Evolutionary conservation across 2,329 filamentous ascomycete genomes (phyloP), one percentile per base, ranked within the genome.

Genomic region (Colletotrichum horii): DNA sequence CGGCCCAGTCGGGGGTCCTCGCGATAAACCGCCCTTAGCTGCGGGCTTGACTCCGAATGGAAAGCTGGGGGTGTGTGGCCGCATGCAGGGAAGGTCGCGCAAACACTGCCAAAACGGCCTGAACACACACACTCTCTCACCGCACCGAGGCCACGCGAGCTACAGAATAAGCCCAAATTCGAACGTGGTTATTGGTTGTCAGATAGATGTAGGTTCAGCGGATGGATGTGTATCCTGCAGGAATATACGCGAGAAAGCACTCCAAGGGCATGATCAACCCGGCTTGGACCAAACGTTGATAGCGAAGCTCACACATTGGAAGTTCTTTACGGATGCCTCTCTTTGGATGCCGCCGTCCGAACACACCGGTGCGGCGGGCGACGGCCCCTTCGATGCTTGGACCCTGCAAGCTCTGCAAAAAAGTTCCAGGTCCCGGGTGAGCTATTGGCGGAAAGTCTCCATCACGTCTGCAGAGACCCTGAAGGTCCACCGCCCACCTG

Each of bases 401-500:
- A 26, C 61, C 70, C 64, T 75, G 73, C 58, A 75, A 73, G 56
- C 38, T 75, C 64, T 58, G 11, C 43, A 2, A 16, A 36, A 56
- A 36, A 56, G 52, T 36, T 68, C 34, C 32, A n/a, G 24, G 24
- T 26, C 28, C 36, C 36, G 48, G n/a, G 24, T 22, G 58, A 61
- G 55, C 38, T 34, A 67, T 58, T 64, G 62, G 68, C 56, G 38
- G 19, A 52, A 52, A 67, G 52, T 61, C 38, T 34, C 72, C 38
- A 72, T 43, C 24, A 26, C n/a, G 6, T 43, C 24, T 19, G 34
- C n/a, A 24, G n/a, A 28, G 43, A 55, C 34, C 64, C 36, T 61
- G 48, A 30, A 56, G 28, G 56, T 22, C 55, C 58, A 62, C 28
- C 12, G 19, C 30, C 61, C 62, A 66, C 58, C 26, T 55, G 34